phyloP scores from a whole-genome alignment of 108 stramenopile genomes.

The Conticribra guillardii region DNA sequence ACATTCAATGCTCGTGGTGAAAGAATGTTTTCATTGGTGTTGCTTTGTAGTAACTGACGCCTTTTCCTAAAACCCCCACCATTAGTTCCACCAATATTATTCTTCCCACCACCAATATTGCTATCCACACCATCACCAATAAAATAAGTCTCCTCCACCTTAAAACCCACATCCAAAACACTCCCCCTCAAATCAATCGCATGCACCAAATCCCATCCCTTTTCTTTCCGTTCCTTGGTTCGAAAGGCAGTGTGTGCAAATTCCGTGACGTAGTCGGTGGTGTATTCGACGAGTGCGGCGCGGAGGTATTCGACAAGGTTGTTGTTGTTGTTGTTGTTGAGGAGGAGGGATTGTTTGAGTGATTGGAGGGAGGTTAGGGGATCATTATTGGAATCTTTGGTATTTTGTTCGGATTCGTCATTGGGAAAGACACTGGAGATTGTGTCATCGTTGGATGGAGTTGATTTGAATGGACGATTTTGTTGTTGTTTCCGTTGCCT shows the following conservation, averaged over 20 bases:
- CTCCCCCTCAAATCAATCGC: conserved; percentile 28
- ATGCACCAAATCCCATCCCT: conserved; percentile 28
- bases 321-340: neutral
- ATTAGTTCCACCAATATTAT: no score
- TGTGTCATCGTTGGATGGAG: no score
- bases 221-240: neutral
- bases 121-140: conserved; percentile 6
- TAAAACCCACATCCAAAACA: conserved; percentile 10
- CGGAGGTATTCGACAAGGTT: conserved; percentile 14
- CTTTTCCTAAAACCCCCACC: neutral
- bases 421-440: no score
- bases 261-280: conserved; percentile 10
- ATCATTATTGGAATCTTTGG: neutral
- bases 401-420: neutral
- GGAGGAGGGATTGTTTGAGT: conserved; percentile 8
- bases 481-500: no score
- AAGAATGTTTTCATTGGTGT: no score
- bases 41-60: no score
- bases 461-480: no score
- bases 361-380: conserved; percentile 3
- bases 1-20: no score
- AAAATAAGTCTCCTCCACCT: conserved; percentile 12
- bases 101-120: no score
- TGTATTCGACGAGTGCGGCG: conserved; percentile 13
- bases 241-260: conserved; percentile 9